phyloP scores from a whole-genome alignment of 306 rosid species.

The Echinosophora koreensis region DNA sequence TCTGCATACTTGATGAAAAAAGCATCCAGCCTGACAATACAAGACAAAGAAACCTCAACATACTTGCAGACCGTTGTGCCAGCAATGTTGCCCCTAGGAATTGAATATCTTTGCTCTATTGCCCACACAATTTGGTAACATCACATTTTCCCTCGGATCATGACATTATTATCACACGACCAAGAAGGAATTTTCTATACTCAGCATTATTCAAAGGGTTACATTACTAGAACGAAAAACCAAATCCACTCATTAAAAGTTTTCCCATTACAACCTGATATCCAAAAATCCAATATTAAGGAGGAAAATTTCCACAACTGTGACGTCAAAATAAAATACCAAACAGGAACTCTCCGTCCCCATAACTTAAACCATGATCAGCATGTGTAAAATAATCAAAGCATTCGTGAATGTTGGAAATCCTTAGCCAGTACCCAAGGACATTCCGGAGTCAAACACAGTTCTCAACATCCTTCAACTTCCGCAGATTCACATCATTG shows the following conservation, averaged over 20 bases:
- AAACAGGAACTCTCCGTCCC: neutral
- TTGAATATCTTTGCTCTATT: neutral
- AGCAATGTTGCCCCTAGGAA: neutral
- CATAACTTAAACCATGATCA: neutral
- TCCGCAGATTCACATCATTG: constrained; percentile 1
- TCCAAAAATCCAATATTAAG: neutral
- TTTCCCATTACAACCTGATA: constrained; percentile 1
- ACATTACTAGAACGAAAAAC: neutral
- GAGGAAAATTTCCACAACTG: neutral
- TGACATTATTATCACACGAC: neutral
- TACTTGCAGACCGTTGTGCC: neutral
- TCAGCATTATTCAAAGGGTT: neutral
- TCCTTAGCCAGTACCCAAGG: neutral
- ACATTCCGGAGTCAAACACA: neutral
- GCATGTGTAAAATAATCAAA: neutral
- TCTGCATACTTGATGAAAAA: neutral
- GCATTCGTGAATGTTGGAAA: neutral
- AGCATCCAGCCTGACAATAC: neutral
- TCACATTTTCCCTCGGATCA: neutral
- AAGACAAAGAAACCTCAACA: neutral
- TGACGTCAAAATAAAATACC: neutral
- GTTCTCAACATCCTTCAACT: neutral
- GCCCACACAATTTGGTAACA: neutral
- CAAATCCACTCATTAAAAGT: constrained; percentile 18
- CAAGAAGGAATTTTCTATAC: constrained; percentile 6